Evolutionary conservation across 805 yeast genomes (phyloP), one percentile per base, ranked within the genome.

Genomic region (Yamadazyma olivae): DNA sequence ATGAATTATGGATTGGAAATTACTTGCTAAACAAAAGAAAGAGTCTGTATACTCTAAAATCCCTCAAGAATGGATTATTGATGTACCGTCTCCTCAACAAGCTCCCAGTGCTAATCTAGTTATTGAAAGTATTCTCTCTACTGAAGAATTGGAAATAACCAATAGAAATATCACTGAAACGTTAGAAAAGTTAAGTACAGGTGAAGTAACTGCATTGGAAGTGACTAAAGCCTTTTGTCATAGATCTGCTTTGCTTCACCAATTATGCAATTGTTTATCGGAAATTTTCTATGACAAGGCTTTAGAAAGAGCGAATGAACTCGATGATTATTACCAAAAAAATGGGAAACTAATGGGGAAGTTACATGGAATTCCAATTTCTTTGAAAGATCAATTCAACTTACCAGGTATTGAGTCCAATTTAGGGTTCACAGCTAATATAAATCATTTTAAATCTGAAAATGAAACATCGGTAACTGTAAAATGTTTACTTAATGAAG

Each of bases 231-330:
- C 84, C 1, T 79, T 72, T 52, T 70, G 77, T 40, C 79, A 79
- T 48, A 55, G 84, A 30, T 76, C 83, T 3, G 68, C 77, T 3
- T 55, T 76, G 15, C 79, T 79, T 0, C 82, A 77, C 42, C 83
- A 79, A 46, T 55, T 79, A 41, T 50, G 56, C 22, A 62, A 64
- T 36, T 68, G 72, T 44, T 52, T 62, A 22, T 44, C 57, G 8
- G 73, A 68, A 36, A 60, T 67, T 9, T 49, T 56, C 50, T 50
- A 59, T 49, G 63, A 56, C 15, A 28, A 48, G 31, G 49, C 50
- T 14, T 35, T 48, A 4, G 47, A 32, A n/a, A 19, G 23, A 15
- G 57, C 57, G 3, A 33, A 39, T 18, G 17, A 45, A 5, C 32
- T 53, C 5, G 58, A 53, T 33, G 47, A 34, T 6, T 28, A 48